These are phyloP conservation scores for Globisporangium radiosum DNA, from an alignment of 352 stramenopile genomes.

Conservation along the genomic window DNA sequence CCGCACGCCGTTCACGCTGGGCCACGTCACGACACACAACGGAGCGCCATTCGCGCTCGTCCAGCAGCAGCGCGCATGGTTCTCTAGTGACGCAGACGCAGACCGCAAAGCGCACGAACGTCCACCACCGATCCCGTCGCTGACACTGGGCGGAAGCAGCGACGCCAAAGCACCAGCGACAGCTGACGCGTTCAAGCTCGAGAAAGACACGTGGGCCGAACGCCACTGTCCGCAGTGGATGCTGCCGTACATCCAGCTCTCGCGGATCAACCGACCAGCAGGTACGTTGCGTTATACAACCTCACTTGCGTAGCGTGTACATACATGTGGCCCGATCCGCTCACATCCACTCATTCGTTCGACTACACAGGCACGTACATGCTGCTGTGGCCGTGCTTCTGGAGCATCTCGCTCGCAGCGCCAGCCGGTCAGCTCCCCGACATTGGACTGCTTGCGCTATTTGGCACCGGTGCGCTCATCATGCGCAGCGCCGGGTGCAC, in stretches of 20 bases:
- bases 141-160: constrained; percentile 4
- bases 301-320: neutral
- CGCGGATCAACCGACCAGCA: constrained; percentile 73
- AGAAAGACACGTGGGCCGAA: constrained; percentile 87
- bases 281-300: constrained; percentile 15
- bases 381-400: constrained; percentile 96
- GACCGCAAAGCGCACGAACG: neutral
- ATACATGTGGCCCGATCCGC: neutral
- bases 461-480: constrained; percentile 90
- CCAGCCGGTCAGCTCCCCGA: constrained; percentile 76
- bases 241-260: constrained; percentile 84
- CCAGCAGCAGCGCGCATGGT: constrained; percentile 1
- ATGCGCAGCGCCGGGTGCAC: constrained; percentile 98
- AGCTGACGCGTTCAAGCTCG: constrained; percentile 44
- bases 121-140: constrained; percentile 2
- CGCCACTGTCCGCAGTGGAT: constrained; percentile 65
- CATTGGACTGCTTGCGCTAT: constrained; percentile 69
- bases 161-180: neutral
- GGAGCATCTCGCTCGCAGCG: constrained; percentile 94
- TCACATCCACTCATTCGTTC: neutral
- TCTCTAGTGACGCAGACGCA: neutral
- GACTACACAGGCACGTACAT: constrained; percentile 84
- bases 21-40: no score
- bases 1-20: neutral
- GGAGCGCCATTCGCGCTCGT: neutral